These are phyloP conservation scores for Mentha longifolia DNA, from an alignment of 257 asterid species.

Conservation along the genomic window DNA sequence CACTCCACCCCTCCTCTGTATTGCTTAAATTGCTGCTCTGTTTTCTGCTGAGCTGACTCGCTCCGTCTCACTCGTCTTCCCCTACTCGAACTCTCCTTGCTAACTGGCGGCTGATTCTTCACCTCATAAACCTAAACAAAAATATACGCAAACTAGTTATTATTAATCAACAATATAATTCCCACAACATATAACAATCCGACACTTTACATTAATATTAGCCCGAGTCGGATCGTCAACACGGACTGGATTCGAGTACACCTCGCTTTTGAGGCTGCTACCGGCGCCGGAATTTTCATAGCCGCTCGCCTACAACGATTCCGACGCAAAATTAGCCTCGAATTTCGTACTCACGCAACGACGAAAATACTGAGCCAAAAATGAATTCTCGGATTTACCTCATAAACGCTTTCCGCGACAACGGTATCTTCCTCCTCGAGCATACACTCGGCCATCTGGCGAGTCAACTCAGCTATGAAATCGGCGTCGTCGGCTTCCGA, in stretches of 20 bases:
- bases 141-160: background rate
- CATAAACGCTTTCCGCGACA: constrained; percentile 9
- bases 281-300: constrained; percentile 10
- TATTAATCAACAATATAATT: background rate
- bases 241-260: constrained; percentile 3
- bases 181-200: background rate
- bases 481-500: constrained; percentile 68
- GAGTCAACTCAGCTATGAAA: constrained; percentile 71
- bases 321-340: background rate
- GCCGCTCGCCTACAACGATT: constrained; percentile 21
- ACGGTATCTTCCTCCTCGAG: constrained; percentile 59
- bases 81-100: constrained; percentile 31
- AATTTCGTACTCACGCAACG: background rate
- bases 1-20: constrained; percentile 39
- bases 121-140: constrained; percentile 43
- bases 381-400: constrained; percentile 23
- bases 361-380: background rate
- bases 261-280: constrained; percentile 1
- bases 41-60: constrained; percentile 46
- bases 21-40: constrained; percentile 38
- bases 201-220: constrained; percentile 28
- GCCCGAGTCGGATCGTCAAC: constrained; percentile 20
- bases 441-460: constrained; percentile 87
- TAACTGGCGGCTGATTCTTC: constrained; percentile 51
- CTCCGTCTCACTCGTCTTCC: constrained; percentile 41